Evolutionary conservation across 768 basidiomycete species (phyloP), one percentile per base, ranked within the genome.

Genomic region (Leccinum olivaceopallidum): DNA sequence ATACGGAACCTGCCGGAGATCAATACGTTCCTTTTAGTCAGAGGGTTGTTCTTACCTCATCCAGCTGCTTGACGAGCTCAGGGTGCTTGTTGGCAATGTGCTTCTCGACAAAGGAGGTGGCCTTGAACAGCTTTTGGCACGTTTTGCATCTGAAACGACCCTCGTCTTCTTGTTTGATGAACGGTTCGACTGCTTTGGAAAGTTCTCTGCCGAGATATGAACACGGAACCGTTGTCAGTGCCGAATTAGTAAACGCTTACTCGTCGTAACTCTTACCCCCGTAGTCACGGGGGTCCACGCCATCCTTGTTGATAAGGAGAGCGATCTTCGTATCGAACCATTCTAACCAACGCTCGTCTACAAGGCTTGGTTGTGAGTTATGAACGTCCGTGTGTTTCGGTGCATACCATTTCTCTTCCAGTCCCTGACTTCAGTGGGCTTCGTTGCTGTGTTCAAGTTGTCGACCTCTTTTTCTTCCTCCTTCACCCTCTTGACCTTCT

Each of bases 111-210:
- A 98, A 99, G 26, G 95, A 87, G 36, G 92, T 90, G 5, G 95
- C 97, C 74, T 95, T 95, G 87, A 99, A 99, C 22, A 98, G 81
- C 79, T 99, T 99, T 76, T 88, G 89, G 75, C 97, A 99, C 30
- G 88, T 88, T 79, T 93, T 96, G 79, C 97, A 99, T 64, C 97
- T 83, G 78, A 92, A 98, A 73, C 97, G 98, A 69, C 89, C 92
- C 75, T 96, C 94, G 66, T 98, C 96, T 75, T 98, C 96, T 72
- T 94, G 91, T 76, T 95, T 95, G 73, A 98, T 84, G 72, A 82
- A 83, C 2, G 87, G 87, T 58, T 90, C 90, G 24, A 89, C 86
- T 13, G 88, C 82, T 68, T 88, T 92, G 55, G 85, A 82, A 55
- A 95, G 78, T 71, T 95, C 94, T 66, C 95, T 97, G 69, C 49